Base-by-base conservation (phyloP, 2,329 filamentous ascomycete genomes). In the Neurospora sp. region DNA sequence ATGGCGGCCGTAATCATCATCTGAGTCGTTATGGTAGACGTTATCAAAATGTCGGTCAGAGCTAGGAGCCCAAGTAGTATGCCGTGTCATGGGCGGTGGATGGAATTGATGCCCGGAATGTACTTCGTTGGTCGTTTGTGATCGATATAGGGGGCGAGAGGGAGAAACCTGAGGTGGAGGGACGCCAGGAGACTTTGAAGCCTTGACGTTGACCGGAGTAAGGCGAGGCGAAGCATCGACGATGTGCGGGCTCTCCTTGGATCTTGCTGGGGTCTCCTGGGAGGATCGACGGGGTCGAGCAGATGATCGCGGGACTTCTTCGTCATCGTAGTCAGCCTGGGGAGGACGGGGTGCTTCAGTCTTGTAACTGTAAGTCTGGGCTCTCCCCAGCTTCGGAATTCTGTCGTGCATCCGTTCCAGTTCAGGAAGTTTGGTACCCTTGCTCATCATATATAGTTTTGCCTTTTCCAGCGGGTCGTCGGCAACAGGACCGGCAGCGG, bases 201-300 rank as follows among this genome's bases (percentile, higher is more conserved):
- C 52, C 62, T 79, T 79, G 19, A 70, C 46, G 17, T 78, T 71
- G 3, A 66, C 67, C 15, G 77, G 76, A 8, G 74, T 69, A 2
- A 46, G 42, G 33, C 67, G 58, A 7, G 76, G 69, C n/a, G 71
- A 68, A 4, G 70, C 67, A 11, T 69, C 67, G 39, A 73, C 52
- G 28, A 75, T 72, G 17, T 74, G 73, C n/a, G 68, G 43, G 52
- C 13, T 19, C 23, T 75, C 73, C 46, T 70, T 71, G 6, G 74
- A 74, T 58, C 69, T 73, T 4, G 74, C 69, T 36, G 52, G 52
- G 4, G 73, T 67, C 19, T 76, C 74, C 46, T 77, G 72, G 19
- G 75, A 76, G n/a, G 73, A 68, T 17, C 75, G 73, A 38, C 76
- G 76, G 2, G 71, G 69, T 17, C 75, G 74, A 38, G 72, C 69